Percentiles rank a stretch among this genome's conserved stretches.
Evolutionary conservation across 768 basidiomycete genomes (phyloP).

Genomic region (Macrocybe gigantea): DNA sequence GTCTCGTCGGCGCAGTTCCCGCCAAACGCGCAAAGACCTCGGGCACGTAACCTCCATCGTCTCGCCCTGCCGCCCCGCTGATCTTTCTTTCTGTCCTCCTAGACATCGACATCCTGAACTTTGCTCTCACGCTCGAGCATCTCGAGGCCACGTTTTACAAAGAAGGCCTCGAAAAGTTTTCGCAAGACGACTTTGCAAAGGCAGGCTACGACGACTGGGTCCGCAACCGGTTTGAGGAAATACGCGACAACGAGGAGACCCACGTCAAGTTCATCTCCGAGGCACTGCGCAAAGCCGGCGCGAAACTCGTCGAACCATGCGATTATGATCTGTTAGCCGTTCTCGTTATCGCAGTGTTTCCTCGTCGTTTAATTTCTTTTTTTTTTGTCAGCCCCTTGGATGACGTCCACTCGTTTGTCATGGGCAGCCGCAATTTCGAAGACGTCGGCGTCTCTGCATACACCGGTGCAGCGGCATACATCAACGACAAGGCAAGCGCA

Average conservation of each 20-base stretch:
- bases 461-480: slow-evolving; percentile 44
- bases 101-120: slow-evolving; percentile 29
- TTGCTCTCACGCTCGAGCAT: slow-evolving; percentile 43
- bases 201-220: slow-evolving; percentile 42
- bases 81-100: not conserved
- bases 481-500: slow-evolving; percentile 26
- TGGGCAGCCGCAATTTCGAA: slow-evolving; percentile 48
- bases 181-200: slow-evolving; percentile 35
- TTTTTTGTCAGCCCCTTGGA: slow-evolving; percentile 35
- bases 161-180: slow-evolving; percentile 34
- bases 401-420: slow-evolving; percentile 43
- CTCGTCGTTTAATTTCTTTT: not conserved
- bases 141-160: slow-evolving; percentile 43
- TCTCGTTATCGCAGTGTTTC: not conserved
- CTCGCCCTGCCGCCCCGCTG: too few relatives aligned
- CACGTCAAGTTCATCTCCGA: slow-evolving; percentile 40
- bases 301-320: slow-evolving; percentile 35
- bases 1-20: slow-evolving; percentile 2
- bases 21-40: slow-evolving; percentile 1
- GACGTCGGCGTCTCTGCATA: slow-evolving; percentile 50
- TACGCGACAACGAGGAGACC: slow-evolving; percentile 42
- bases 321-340: slow-evolving; percentile 47
- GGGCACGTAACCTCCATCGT: not conserved
- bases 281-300: slow-evolving; percentile 41
- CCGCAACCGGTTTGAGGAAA: slow-evolving; percentile 42